A percentile compares a stretch with the other conserved stretches of the same genome.
These are phyloP conservation scores for Pyronema domesticum DNA, from an alignment of 495 filamentous ascomycete species.

Conservation along the genomic window DNA sequence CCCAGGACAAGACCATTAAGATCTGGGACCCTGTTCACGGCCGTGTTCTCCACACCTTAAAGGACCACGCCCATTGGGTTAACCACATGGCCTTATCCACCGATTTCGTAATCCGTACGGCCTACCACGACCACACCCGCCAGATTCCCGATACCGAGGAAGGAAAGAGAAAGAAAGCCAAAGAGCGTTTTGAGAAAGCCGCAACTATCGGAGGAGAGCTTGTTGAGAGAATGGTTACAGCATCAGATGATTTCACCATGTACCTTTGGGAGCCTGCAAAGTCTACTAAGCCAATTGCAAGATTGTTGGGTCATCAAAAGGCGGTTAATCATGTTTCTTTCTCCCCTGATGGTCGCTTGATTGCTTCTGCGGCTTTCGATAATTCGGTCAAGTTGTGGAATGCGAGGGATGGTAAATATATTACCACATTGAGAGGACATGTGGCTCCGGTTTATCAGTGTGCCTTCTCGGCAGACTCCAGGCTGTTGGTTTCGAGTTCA, in stretches of 20 bases:
- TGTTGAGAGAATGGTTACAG: conserved; percentile 73
- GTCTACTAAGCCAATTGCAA: conserved; percentile 62
- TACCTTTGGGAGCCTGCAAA: conserved; percentile 84
- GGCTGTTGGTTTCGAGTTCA: conserved; percentile 63
- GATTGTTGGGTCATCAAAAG: conserved; percentile 85
- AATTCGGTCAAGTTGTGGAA: conserved; percentile 85
- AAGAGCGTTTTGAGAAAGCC: conserved; percentile 71
- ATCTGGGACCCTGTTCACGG: conserved; percentile 73
- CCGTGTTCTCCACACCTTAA: conserved; percentile 58
- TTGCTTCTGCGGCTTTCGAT: conserved; percentile 80
- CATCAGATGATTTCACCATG: conserved; percentile 91
- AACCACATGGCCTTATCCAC: conserved; percentile 93
- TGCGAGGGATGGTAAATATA: conserved; percentile 41
- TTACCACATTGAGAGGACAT: conserved; percentile 60
- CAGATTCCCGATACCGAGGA: conserved; percentile 48
- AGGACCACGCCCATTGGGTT: conserved; percentile 79
- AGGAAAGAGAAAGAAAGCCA: conserved; percentile 56
- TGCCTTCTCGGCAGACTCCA: conserved; percentile 74
- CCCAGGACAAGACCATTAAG: conserved; percentile 87
- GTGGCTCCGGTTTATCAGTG: conserved; percentile 86
- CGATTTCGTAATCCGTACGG: conserved; percentile 75
- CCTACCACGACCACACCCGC: conserved; percentile 69
- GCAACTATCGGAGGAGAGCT: conserved; percentile 62
- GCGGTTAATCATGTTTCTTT: conserved; percentile 91
- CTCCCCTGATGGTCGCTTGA: conserved; percentile 68